Conservation (phyloP, 257 asterid species). For the Solanum phureja region DNA sequence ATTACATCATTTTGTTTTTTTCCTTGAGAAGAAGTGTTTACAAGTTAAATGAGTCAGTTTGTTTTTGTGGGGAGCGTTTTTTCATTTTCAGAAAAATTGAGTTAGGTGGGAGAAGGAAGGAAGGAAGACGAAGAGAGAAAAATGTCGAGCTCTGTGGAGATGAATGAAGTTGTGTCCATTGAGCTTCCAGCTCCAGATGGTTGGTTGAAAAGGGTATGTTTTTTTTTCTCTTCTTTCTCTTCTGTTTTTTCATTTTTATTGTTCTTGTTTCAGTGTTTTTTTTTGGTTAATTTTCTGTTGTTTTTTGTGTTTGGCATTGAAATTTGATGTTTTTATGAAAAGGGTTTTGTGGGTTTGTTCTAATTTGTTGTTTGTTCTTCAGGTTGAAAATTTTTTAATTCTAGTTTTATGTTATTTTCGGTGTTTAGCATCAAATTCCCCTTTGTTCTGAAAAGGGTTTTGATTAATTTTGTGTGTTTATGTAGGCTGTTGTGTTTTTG, state of each 20-base stretch:
- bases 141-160: conserved; percentile 28
- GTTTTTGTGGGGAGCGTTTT: not conserved
- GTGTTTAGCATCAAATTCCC: not conserved
- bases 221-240: not conserved
- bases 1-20: not conserved
- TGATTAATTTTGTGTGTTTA: not conserved
- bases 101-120: not conserved
- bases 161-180: conserved; percentile 16
- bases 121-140: not conserved
- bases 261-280: not conserved
- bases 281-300: not conserved
- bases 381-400: not conserved
- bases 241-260: not conserved
- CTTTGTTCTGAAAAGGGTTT: not conserved
- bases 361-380: not conserved
- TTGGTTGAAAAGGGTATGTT: conserved; percentile 26
- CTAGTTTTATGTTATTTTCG: not conserved
- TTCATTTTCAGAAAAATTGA: not conserved
- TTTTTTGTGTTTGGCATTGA: not conserved
- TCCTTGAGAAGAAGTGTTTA: not conserved
- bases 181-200: conserved; percentile 37
- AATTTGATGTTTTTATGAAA: not conserved
- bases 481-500: not conserved
- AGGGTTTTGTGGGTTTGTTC: not conserved
- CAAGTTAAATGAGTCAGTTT: not conserved